Base-by-base conservation (phyloP, 768 basidiomycete species). In the Tricholoma matsutake region DNA sequence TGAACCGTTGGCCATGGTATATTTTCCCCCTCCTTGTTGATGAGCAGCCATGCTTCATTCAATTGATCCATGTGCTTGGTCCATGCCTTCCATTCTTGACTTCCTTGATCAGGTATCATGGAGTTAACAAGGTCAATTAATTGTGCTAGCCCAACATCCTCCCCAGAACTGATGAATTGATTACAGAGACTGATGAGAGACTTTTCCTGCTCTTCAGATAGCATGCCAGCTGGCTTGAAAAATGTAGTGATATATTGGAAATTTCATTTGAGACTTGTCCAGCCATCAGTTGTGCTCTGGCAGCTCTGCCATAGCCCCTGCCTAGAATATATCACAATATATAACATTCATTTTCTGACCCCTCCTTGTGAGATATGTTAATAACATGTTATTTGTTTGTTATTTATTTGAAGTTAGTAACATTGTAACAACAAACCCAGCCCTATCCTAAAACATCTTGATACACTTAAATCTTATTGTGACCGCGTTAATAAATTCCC, bases 31-130 rank as follows among this genome's bases (percentile, higher is more conserved):
- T 63, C 64, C 39, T 60, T 63, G 18, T 35, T 49, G 22, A 57
- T 63, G 9, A 25, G 58, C 13, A 18, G 5, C 64, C 64, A 65
- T 6, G 39, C 32, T 52, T 65, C 56, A 37, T 65, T 65, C n/a
- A 65, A 59, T 45, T 58, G 4, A 2, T 65, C 64, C 62, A 65
- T 65, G 51, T 65, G 57, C 35, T 63, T 63, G 64, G 64, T 60
- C 64, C 62, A 65, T 13, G 14, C 41, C 47, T 63, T 20, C 62
- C 64, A 63, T 54, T 65, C 62, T 56, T 60, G 64, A 41, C 64
- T 63, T 2, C 35, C 13, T 4, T 16, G 13, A 28, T 65, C 41
- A 5, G 59, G 62, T 7, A 65, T 65, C 10, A 35, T 54, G 34
- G 37, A 56, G 22, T 56, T 56, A 41, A 56, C 55, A n/a, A 56